Evolutionary conservation across 2,329 filamentous ascomycete genomes (phyloP).

Genomic region (Aspergillus floridensis): DNA sequence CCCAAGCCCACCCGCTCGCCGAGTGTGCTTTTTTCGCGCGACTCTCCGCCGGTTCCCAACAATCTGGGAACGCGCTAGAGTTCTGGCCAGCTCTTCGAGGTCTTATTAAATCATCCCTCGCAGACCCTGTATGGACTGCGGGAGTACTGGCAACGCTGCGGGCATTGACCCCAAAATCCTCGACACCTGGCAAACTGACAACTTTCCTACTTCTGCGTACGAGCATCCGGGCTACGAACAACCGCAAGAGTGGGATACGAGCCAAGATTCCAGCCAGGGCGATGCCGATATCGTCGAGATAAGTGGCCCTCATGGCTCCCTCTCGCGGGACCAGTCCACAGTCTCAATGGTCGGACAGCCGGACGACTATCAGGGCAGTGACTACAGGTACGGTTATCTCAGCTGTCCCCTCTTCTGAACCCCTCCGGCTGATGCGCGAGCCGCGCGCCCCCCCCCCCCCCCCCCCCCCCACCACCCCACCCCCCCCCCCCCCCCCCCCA

Average conservation of each 20-base stretch:
- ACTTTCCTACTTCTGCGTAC: conserved; percentile 37
- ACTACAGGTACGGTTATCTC: conserved; percentile 28
- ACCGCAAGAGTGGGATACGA: conserved; percentile 39
- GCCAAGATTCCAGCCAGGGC: conserved; percentile 39
- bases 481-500: too few relatives aligned
- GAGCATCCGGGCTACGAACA: conserved; percentile 37
- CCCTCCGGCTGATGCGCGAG: conserved; percentile 8
- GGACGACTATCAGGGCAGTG: conserved; percentile 23
- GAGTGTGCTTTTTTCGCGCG: background rate
- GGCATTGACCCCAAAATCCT: conserved; percentile 44
- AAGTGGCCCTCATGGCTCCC: conserved; percentile 29
- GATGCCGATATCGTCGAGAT: conserved; percentile 37
- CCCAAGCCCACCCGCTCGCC: background rate
- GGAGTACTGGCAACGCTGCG: conserved; percentile 36
- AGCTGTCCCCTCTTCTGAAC: background rate
- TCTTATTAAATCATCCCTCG: conserved; percentile 10
- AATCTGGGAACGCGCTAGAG: conserved; percentile 7
- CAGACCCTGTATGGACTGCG: conserved; percentile 38
- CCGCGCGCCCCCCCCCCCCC: too few relatives aligned
- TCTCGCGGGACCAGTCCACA: conserved; percentile 21
- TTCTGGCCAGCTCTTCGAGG: conserved; percentile 17
- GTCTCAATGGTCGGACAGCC: conserved; percentile 25
- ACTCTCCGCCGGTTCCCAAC: conserved; percentile 2
- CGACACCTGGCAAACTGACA: conserved; percentile 40
- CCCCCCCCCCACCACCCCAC: too few relatives aligned